phyloP scores from a whole-genome alignment of 2,329 filamentous ascomycete species.

The Aspergillus sclerotialis region DNA sequence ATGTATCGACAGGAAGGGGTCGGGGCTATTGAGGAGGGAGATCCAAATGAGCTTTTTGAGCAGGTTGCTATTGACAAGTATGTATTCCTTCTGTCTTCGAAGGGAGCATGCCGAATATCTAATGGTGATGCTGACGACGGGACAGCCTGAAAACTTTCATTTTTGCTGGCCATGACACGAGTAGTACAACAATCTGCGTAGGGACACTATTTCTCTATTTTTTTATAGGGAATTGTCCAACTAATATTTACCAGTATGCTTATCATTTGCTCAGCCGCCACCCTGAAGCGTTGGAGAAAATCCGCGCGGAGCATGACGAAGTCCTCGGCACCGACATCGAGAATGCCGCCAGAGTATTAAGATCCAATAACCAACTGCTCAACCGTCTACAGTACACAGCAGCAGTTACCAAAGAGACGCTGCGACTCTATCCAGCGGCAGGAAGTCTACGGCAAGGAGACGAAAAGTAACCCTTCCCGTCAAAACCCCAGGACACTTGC shows the following conservation, averaged over 20 bases:
- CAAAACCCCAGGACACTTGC: too few species aligned
- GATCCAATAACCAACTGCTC: slow-evolving; percentile 38
- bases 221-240: too few species aligned
- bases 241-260: slow-evolving; percentile 16
- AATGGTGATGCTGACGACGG: too few species aligned
- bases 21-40: neutral
- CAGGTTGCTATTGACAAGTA: neutral
- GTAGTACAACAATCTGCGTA: slow-evolving; percentile 15
- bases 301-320: slow-evolving; percentile 46
- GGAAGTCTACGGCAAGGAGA: too few species aligned
- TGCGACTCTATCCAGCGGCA: too few species aligned
- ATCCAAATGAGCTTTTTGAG: neutral
- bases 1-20: too few species aligned
- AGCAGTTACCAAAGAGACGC: slow-evolving; percentile 49
- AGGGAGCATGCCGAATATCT: too few species aligned
- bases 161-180: slow-evolving; percentile 26
- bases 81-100: neutral
- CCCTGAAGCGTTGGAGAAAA: slow-evolving; percentile 24
- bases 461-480: too few species aligned
- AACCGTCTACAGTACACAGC: slow-evolving; percentile 48
- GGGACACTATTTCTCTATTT: too few species aligned
- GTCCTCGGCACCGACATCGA: slow-evolving; percentile 42
- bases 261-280: slow-evolving; percentile 31
- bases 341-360: slow-evolving; percentile 32
- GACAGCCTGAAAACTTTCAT: slow-evolving; percentile 9